phyloP scores from a whole-genome alignment of 331 rosid genomes.

The Dryas integrifolia region DNA sequence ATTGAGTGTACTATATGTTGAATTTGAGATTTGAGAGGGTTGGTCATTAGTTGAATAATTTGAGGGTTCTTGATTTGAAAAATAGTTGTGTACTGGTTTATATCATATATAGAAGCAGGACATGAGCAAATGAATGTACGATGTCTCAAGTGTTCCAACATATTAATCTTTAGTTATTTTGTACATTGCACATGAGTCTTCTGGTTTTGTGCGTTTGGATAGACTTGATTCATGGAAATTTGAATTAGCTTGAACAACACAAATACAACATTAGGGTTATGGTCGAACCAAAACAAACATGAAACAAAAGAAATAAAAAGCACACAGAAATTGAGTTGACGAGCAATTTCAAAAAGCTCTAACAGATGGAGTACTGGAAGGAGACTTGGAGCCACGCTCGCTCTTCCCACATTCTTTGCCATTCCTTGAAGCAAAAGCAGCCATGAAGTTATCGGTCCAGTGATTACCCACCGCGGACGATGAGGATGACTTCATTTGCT shows the following conservation, averaged over 20 bases:
- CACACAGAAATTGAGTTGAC: not conserved
- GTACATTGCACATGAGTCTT: not conserved
- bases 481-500: not conserved
- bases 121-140: not conserved
- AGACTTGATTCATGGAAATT: not conserved
- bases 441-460: slow-evolving; percentile 59
- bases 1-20: not conserved
- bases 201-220: too few relatives aligned
- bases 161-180: not conserved
- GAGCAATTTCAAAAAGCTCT: slow-evolving; percentile 39
- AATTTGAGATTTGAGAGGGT: not conserved
- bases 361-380: slow-evolving; percentile 45
- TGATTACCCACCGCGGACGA: slow-evolving; percentile 1
- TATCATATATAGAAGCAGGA: not conserved
- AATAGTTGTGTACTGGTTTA: not conserved
- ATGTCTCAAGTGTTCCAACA: not conserved
- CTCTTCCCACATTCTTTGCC: slow-evolving; percentile 55
- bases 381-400: slow-evolving; percentile 35
- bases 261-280: not conserved
- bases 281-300: not conserved
- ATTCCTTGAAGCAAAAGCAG: slow-evolving; percentile 50
- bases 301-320: not conserved
- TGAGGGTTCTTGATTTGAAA: not conserved
- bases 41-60: slow-evolving; percentile 9
- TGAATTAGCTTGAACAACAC: not conserved